Evolutionary conservation across 2,329 filamentous ascomycete genomes (phyloP).

Genomic region (Fusarium palustre): DNA sequence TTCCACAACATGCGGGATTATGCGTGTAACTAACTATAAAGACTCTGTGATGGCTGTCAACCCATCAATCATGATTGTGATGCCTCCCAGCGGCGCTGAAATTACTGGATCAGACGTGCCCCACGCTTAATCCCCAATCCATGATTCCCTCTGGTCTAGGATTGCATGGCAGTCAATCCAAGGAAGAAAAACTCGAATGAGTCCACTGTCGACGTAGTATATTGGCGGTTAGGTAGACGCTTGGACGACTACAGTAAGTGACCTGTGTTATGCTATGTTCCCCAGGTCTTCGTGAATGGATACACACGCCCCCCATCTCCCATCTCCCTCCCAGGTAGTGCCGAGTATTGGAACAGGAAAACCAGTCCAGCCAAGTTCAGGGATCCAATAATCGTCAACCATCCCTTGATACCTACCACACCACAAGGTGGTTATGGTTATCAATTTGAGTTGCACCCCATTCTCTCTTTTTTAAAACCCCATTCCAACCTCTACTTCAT

Average conservation of each 20-base stretch:
- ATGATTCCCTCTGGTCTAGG: conserved; percentile 32
- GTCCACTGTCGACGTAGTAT: conserved; percentile 12
- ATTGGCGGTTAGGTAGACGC: not conserved
- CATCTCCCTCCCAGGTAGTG: conserved; percentile 7
- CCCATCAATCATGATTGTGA: conserved; percentile 6
- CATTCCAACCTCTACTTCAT: conserved; percentile 41
- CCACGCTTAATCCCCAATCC: conserved; percentile 43
- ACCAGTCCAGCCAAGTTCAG: conserved; percentile 2
- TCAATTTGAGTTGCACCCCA: conserved; percentile 15
- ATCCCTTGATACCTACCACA: conserved; percentile 32
- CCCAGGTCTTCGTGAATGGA: not conserved
- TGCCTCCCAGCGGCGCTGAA: conserved; percentile 22
- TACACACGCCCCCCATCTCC: conserved; percentile 6
- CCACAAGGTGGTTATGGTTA: conserved; percentile 1
- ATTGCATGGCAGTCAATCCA: conserved; percentile 23
- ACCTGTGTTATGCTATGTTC: not conserved
- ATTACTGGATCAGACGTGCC: conserved; percentile 44
- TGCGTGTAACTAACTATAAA: not conserved
- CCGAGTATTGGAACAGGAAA: conserved; percentile 10
- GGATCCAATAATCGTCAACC: conserved; percentile 25
- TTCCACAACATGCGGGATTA: not conserved
- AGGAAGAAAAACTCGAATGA: conserved; percentile 22
- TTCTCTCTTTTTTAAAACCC: conserved; percentile 40
- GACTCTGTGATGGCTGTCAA: conserved; percentile 11
- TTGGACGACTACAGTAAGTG: not conserved